Percentiles rank a stretch among this genome's conserved stretches.
Conservation (phyloP, 495 filamentous ascomycete species). For the Neurospora discreta region DNA sequence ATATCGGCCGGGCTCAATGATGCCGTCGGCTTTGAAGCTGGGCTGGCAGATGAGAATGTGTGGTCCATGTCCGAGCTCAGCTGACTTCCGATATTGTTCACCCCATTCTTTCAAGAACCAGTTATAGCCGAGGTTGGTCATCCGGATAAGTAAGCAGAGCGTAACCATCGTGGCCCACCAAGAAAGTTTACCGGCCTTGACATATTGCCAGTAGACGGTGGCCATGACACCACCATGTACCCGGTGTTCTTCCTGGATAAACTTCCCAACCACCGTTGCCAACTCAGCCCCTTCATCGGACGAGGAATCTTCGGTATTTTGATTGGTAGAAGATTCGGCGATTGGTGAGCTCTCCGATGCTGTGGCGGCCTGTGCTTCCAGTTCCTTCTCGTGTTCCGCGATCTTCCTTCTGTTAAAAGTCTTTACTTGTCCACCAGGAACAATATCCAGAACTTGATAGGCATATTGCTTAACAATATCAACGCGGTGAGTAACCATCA, state of each 20-base stretch:
- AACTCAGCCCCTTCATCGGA: conserved; percentile 21
- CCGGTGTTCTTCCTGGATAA: conserved; percentile 71
- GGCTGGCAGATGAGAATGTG: not conserved
- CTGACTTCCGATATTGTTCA: conserved; percentile 48
- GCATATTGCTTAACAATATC: conserved; percentile 56
- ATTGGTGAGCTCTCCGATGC: not conserved
- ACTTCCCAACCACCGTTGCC: conserved; percentile 52
- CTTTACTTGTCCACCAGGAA: conserved; percentile 38
- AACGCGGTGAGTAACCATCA: conserved; percentile 72
- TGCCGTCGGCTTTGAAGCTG: conserved; percentile 11
- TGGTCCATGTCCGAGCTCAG: not conserved
- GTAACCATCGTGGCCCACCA: conserved; percentile 58
- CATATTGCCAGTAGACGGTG: conserved; percentile 70
- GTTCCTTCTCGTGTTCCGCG: conserved; percentile 13
- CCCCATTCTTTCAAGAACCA: conserved; percentile 86
- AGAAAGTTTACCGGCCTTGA: conserved; percentile 59
- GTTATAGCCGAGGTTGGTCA: conserved; percentile 47
- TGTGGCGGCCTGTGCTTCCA: conserved; percentile 10
- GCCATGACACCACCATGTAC: conserved; percentile 64
- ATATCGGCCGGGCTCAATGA: conserved; percentile 31
- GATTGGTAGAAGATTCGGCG: conserved; percentile 1
- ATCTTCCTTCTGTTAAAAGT: conserved; percentile 32
- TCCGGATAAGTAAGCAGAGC: conserved; percentile 47
- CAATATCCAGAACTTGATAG: conserved; percentile 55
- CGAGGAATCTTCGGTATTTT: conserved; percentile 8